A percentile compares a stretch with the other conserved stretches of the same genome.
Conservation (phyloP, 2,329 filamentous ascomycete genomes). For the Knufia fluminis region DNA sequence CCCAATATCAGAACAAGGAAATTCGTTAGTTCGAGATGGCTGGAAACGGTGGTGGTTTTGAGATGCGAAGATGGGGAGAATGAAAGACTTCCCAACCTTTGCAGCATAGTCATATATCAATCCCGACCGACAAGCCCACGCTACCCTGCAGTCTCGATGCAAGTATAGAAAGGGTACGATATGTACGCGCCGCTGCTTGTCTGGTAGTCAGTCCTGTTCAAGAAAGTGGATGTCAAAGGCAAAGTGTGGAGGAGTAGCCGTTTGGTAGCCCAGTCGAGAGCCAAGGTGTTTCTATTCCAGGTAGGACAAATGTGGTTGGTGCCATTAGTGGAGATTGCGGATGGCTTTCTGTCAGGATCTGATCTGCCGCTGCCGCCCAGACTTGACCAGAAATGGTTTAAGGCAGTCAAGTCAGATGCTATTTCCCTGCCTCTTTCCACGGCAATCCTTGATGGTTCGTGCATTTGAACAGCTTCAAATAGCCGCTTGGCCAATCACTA, state of each 20-base stretch:
- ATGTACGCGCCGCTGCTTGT: constrained; percentile 7
- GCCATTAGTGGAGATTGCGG: constrained; percentile 9
- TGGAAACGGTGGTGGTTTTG: constrained; percentile 6
- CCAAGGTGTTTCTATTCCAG: constrained; percentile 13
- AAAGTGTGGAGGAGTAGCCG: constrained; percentile 7
- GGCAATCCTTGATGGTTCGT: neutral
- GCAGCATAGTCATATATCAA: constrained; percentile 6
- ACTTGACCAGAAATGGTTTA: neutral
- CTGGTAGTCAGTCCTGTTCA: constrained; percentile 5
- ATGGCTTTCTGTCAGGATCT: neutral
- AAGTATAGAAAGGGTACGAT: constrained; percentile 9
- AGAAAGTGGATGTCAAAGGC: constrained; percentile 3
- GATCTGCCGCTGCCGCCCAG: constrained; percentile 4
- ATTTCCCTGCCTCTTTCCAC: neutral
- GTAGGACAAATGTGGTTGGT: constrained; percentile 1
- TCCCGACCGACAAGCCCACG: neutral
- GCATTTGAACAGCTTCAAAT: neutral
- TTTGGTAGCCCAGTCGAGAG: constrained; percentile 15
- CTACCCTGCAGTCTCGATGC: constrained; percentile 6
- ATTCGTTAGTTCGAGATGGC: constrained; percentile 11
- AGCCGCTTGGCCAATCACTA: constrained; percentile 7
- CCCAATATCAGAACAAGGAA: constrained; percentile 9
- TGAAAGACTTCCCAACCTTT: constrained; percentile 4
- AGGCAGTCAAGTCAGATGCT: neutral
- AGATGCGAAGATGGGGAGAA: constrained; percentile 11